These are phyloP conservation scores for Microthyrium microscopicum DNA, from an alignment of 2,329 filamentous ascomycete species.

Conservation along the genomic window DNA sequence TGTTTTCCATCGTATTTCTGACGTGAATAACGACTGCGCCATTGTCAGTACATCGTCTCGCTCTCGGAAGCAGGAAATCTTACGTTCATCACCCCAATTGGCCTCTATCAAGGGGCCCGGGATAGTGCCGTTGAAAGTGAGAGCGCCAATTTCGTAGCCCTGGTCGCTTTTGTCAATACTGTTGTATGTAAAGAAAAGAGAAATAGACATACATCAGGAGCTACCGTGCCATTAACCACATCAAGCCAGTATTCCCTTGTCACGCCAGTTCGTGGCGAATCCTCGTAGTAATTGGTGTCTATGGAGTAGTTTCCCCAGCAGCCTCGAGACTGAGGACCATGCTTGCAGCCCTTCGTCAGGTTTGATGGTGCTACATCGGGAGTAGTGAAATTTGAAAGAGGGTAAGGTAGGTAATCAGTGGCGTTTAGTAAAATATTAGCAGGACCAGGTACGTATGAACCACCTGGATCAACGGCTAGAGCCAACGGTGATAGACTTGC, in stretches of 20 bases:
- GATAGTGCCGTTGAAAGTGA: slow-evolving; percentile 7
- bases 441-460: too few relatives aligned
- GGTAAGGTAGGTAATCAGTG: too few relatives aligned
- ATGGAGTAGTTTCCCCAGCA: slow-evolving; percentile 7
- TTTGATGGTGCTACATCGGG: too few relatives aligned
- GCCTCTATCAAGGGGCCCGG: slow-evolving; percentile 8
- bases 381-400: too few relatives aligned
- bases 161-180: neutral
- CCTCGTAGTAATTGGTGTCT: slow-evolving; percentile 7
- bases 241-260: slow-evolving; percentile 8
- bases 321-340: too few relatives aligned
- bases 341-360: too few relatives aligned
- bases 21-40: slow-evolving; percentile 7
- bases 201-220: slow-evolving; percentile 10
- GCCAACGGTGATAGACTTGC: too few relatives aligned
- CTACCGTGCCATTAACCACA: slow-evolving; percentile 4
- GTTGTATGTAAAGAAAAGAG: slow-evolving; percentile 12
- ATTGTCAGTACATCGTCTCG: too few relatives aligned
- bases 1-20: slow-evolving; percentile 5
- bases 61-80: too few relatives aligned
- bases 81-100: slow-evolving; percentile 9
- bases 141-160: neutral
- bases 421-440: too few relatives aligned
- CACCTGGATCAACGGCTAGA: too few relatives aligned
- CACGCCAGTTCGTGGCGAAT: slow-evolving; percentile 4